These are phyloP conservation scores for Phanerochaete sordida DNA, from an alignment of 768 basidiomycete species.

Conservation along the genomic window DNA sequence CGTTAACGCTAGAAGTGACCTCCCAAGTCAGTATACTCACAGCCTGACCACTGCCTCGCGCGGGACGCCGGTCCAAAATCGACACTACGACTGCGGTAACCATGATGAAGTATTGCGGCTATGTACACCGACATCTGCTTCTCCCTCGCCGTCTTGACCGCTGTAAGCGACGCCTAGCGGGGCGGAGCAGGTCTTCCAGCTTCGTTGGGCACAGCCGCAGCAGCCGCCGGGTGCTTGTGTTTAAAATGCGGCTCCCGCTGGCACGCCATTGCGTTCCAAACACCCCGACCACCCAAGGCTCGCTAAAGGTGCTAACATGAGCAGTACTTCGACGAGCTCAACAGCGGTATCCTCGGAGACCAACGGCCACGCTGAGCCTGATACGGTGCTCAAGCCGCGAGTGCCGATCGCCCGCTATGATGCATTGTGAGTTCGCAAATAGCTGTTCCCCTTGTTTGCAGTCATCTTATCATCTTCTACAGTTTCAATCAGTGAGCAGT, in stretches of 20 bases:
- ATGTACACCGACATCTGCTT: too few species aligned
- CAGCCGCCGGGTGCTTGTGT: not conserved
- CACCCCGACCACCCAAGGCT: not conserved
- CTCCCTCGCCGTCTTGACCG: too few species aligned
- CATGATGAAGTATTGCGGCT: too few species aligned
- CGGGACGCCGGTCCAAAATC: too few species aligned
- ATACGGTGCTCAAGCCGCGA: not conserved
- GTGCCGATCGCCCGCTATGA: conserved; percentile 5
- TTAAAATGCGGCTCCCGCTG: not conserved
- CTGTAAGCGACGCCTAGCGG: not conserved
- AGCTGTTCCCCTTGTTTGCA: too few species aligned
- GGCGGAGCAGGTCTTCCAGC: not conserved
- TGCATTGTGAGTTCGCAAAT: not conserved
- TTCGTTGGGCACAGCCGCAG: not conserved
- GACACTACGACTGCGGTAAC: too few species aligned
- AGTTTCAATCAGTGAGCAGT: conserved; percentile 1
- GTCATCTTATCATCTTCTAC: not conserved
- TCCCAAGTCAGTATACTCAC: too few species aligned
- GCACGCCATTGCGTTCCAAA: not conserved
- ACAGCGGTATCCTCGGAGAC: not conserved
- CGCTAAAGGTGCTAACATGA: not conserved
- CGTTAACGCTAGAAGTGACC: too few species aligned
- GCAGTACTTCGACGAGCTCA: not conserved
- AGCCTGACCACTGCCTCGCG: too few species aligned
- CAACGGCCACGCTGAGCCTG: not conserved